A percentile compares a stretch with the other conserved stretches of the same genome.
phyloP scores from a whole-genome alignment of 2,329 filamentous ascomycete species.

The Aspergillus flavus region DNA sequence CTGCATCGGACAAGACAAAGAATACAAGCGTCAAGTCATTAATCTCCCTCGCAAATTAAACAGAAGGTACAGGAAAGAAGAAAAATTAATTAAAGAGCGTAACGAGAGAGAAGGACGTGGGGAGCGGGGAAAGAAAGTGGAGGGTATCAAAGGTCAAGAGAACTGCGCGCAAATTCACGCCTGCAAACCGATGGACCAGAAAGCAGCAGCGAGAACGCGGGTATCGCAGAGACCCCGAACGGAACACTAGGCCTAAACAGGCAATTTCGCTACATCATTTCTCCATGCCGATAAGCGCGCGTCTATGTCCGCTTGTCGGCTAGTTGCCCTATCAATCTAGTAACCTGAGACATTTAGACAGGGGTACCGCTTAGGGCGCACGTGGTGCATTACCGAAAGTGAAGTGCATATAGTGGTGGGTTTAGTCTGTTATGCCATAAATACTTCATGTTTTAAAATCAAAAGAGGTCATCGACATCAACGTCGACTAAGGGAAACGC shows the following conservation, averaged over 20 bases:
- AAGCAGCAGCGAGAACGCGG: slow-evolving; percentile 35
- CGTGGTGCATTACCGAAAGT: slow-evolving; percentile 1
- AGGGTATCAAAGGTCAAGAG: slow-evolving; percentile 21
- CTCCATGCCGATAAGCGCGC: slow-evolving; percentile 30
- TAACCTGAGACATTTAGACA: background rate
- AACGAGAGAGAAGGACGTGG: slow-evolving; percentile 17
- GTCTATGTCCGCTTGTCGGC: slow-evolving; percentile 10
- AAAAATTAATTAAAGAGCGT: slow-evolving; percentile 19
- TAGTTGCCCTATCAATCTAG: slow-evolving; percentile 12
- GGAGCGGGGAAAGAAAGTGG: slow-evolving; percentile 19
- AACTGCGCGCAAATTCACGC: slow-evolving; percentile 35
- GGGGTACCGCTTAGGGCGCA: slow-evolving; percentile 12
- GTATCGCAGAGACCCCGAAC: slow-evolving; percentile 44
- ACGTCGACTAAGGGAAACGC: slow-evolving; percentile 41
- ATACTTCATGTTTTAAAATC: slow-evolving; percentile 35
- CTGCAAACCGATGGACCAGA: slow-evolving; percentile 32
- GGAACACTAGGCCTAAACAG: slow-evolving; percentile 35
- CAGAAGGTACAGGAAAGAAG: slow-evolving; percentile 7
- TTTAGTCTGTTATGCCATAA: slow-evolving; percentile 31
- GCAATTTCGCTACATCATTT: slow-evolving; percentile 32
- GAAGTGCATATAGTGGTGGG: slow-evolving; percentile 2
- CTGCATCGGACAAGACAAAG: slow-evolving; percentile 27
- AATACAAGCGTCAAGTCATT: slow-evolving; percentile 36
- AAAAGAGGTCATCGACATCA: slow-evolving; percentile 34
- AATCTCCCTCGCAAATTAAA: slow-evolving; percentile 20